Conservation (phyloP, 352 stramenopile genomes). For the Globisporangium perplexum region DNA sequence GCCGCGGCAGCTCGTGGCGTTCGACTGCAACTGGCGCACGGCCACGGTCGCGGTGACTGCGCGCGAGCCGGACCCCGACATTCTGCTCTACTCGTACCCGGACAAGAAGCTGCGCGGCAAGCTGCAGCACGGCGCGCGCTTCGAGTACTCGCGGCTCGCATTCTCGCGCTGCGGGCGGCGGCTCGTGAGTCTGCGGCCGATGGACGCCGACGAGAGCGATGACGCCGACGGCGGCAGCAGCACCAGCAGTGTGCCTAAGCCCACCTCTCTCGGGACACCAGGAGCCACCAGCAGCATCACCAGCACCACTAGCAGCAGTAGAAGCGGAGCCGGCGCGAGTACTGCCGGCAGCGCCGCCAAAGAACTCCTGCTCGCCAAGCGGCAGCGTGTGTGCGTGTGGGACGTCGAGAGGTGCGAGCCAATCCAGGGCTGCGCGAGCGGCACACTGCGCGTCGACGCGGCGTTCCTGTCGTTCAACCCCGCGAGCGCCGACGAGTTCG, state of each 20-base stretch:
- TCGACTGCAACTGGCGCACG: constrained; percentile 59
- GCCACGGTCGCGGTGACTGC: constrained; percentile 47
- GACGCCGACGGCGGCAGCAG: not conserved
- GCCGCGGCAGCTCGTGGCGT: constrained; percentile 48
- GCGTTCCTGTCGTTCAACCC: constrained; percentile 73
- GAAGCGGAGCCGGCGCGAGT: not conserved
- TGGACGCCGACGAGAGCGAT: constrained; percentile 14
- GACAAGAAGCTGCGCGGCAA: constrained; percentile 71
- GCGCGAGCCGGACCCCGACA: constrained; percentile 44
- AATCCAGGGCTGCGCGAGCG: constrained; percentile 39
- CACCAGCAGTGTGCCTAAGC: not conserved
- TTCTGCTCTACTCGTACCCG: constrained; percentile 65
- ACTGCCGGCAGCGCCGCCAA: not conserved
- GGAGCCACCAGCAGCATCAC: not conserved
- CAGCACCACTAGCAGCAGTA: not conserved
- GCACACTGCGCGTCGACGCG: constrained; percentile 18
- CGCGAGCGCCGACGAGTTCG: constrained; percentile 43
- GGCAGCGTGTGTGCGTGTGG: constrained; percentile 46
- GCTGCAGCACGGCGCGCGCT: constrained; percentile 25
- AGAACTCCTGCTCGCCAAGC: constrained; percentile 1
- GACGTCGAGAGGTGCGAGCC: constrained; percentile 45
- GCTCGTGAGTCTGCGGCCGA: constrained; percentile 41
- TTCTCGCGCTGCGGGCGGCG: constrained; percentile 66
- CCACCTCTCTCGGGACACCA: not conserved
- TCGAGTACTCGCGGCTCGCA: constrained; percentile 61